These are phyloP conservation scores for Thalassiosira ordinaria DNA, from an alignment of 352 stramenopile genomes.

Conservation along the genomic window DNA sequence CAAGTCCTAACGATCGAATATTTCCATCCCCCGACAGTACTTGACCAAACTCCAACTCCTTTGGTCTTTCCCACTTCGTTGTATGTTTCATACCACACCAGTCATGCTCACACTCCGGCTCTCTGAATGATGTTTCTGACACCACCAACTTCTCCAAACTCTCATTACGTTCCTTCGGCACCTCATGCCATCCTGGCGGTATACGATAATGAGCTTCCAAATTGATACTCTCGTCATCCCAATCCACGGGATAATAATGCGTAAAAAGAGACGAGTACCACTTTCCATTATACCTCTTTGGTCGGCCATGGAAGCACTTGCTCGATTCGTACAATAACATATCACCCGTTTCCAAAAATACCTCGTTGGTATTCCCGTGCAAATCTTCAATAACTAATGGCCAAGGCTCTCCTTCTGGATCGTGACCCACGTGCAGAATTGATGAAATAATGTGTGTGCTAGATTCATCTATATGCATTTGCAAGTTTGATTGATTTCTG, in stretches of 20 bases:
- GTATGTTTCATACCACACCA: constrained; percentile 36
- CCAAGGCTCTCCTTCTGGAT: constrained; percentile 71
- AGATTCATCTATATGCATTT: constrained; percentile 76
- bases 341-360: constrained; percentile 77
- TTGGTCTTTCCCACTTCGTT: constrained; percentile 25
- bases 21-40: constrained; percentile 51
- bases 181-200: constrained; percentile 41
- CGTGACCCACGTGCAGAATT: constrained; percentile 78
- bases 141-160: constrained; percentile 35
- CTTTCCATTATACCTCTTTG: constrained; percentile 56
- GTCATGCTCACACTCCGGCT: constrained; percentile 39
- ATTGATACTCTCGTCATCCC: constrained; percentile 1
- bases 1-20: constrained; percentile 22
- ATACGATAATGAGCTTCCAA: constrained; percentile 34
- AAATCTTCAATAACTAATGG: constrained; percentile 85
- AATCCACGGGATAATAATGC: constrained; percentile 63
- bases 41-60: constrained; percentile 38
- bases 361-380: constrained; percentile 69
- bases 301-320: constrained; percentile 71
- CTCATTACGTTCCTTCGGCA: not conserved
- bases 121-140: constrained; percentile 37
- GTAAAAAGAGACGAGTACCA: constrained; percentile 72
- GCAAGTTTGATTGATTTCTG: constrained; percentile 57
- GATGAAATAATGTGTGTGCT: constrained; percentile 71
- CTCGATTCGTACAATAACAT: constrained; percentile 81